Percentiles rank a stretch among this genome's conserved stretches.
Evolutionary conservation across 1,139 yeast species (phyloP).

Genomic region (Suhomyces guaymorum): DNA sequence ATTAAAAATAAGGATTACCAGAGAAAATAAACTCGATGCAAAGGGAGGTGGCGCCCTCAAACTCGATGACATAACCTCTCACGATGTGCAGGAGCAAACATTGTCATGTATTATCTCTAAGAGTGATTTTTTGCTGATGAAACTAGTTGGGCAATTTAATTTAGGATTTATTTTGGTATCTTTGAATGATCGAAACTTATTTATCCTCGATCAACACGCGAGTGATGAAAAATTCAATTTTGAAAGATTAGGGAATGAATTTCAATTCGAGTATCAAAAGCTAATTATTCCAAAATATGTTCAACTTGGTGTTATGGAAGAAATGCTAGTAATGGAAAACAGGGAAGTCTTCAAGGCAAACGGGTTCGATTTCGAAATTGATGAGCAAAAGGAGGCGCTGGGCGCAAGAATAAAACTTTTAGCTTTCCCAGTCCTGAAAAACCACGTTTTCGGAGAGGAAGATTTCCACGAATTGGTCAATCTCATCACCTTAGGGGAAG

Average conservation of each 20-base stretch:
- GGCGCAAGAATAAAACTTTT: conserved; percentile 58
- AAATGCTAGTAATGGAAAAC: conserved; percentile 65
- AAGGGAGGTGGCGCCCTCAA: conserved; percentile 4
- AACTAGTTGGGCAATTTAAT: conserved; percentile 87
- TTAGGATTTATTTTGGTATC: conserved; percentile 83
- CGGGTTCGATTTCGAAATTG: conserved; percentile 66
- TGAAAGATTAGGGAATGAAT: conserved; percentile 61
- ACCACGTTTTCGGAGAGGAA: conserved; percentile 58
- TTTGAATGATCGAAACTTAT: conserved; percentile 50
- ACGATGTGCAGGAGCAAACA: conserved; percentile 53
- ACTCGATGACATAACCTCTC: conserved; percentile 23
- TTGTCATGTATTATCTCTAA: conserved; percentile 59
- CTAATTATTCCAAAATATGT: conserved; percentile 65
- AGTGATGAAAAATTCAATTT: conserved; percentile 93
- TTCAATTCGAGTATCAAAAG: conserved; percentile 59
- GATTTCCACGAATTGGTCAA: conserved; percentile 80
- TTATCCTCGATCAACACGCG: conserved; percentile 95
- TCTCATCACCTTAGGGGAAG: conserved; percentile 41
- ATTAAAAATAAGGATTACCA: too few relatives aligned
- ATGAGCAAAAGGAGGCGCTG: conserved; percentile 39
- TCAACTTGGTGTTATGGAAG: conserved; percentile 77
- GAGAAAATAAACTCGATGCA: too few relatives aligned
- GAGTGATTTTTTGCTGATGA: conserved; percentile 68
- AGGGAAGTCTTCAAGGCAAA: conserved; percentile 59
- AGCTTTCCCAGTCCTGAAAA: conserved; percentile 74